Conservation (phyloP, 257 asterid species). For the Linderniella brevidens region DNA sequence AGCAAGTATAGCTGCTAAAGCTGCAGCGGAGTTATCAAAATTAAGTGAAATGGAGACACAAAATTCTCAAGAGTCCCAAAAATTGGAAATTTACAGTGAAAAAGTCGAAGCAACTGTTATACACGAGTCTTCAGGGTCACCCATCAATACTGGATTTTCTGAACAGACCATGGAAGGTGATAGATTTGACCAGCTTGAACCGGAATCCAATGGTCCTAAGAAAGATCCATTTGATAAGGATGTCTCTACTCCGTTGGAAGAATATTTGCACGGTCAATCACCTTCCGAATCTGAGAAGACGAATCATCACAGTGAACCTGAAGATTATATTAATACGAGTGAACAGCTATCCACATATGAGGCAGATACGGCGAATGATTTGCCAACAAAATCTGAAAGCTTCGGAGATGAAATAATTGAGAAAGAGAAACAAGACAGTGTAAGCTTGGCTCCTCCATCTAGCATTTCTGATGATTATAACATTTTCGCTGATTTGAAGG, state of each 20-base stretch:
- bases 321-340: constrained; percentile 1
- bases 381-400: constrained; percentile 21
- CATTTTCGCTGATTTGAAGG: constrained; percentile 24
- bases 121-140: too few species aligned
- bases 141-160: too few species aligned
- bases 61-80: constrained; percentile 21
- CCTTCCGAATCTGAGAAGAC: too few species aligned
- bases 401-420: constrained; percentile 21
- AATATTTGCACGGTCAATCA: constrained; percentile 2
- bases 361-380: constrained; percentile 17
- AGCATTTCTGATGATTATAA: constrained; percentile 26
- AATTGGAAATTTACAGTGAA: constrained; percentile 13
- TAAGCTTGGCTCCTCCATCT: constrained; percentile 30
- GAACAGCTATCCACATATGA: constrained; percentile 20
- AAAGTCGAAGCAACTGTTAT: constrained; percentile 18
- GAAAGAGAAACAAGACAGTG: constrained; percentile 21
- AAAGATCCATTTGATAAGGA: constrained; percentile 15
- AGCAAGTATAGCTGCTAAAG: constrained; percentile 84
- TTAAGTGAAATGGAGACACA: constrained; percentile 24
- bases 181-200: background rate
- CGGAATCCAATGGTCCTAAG: constrained; percentile 11
- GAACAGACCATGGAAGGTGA: too few species aligned
- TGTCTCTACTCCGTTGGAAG: constrained; percentile 17
- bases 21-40: constrained; percentile 72
- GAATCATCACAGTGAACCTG: too few species aligned